phyloP scores from a whole-genome alignment of 129 eudicot species.

The Ambrosia artemisiifolia region DNA sequence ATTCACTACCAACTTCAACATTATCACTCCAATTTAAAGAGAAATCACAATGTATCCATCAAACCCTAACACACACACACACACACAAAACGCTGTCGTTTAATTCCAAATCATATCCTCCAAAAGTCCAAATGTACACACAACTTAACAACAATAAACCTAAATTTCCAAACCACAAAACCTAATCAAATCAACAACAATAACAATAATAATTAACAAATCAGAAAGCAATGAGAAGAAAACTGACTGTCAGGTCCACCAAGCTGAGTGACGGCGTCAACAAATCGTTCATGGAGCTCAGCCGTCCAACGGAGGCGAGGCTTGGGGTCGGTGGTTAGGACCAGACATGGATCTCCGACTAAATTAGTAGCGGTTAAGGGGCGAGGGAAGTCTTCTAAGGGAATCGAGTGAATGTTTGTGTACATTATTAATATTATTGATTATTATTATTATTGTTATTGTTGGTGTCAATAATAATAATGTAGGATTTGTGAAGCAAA shows the following conservation, averaged over 20 bases:
- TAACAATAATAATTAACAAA: too few relatives aligned
- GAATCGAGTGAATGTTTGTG: constrained; percentile 25
- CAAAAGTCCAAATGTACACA: not conserved
- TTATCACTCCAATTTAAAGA: too few relatives aligned
- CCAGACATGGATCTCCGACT: constrained; percentile 71
- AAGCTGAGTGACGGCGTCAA: constrained; percentile 92
- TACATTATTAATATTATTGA: not conserved
- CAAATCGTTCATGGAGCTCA: constrained; percentile 91
- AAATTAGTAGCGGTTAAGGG: constrained; percentile 40
- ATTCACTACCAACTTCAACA: too few relatives aligned
- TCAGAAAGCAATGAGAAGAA: not conserved
- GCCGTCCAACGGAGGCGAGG: constrained; percentile 96
- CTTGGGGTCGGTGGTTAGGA: constrained; percentile 77
- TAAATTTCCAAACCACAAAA: not conserved
- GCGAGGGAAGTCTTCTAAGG: constrained; percentile 36
- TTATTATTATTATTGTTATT: too few relatives aligned
- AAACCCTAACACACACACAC: too few relatives aligned
- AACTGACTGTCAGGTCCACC: constrained; percentile 91
- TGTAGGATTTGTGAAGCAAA: not conserved
- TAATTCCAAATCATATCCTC: too few relatives aligned
- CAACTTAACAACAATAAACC: not conserved
- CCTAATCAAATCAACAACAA: not conserved
- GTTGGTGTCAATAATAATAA: not conserved
- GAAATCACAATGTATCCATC: too few relatives aligned
- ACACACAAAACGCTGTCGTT: too few relatives aligned